These are phyloP conservation scores for Draba incana DNA, from an alignment of 345 rosid species.

Conservation along the genomic window DNA sequence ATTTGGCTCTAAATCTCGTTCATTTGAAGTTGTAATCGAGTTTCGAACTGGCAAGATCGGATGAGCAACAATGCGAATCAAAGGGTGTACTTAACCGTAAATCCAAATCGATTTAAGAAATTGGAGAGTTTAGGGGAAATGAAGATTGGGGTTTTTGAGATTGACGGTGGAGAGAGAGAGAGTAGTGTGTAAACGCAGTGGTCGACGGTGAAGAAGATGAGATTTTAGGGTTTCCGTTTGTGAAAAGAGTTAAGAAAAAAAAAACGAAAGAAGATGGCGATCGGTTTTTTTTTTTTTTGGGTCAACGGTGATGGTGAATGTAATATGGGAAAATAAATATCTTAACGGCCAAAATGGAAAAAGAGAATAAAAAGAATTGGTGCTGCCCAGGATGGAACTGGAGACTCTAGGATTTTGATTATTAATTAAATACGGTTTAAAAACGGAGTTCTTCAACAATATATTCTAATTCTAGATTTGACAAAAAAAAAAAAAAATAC, in stretches of 20 bases:
- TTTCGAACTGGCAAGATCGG: conserved; percentile 18
- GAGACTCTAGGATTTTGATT: neutral
- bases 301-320: conserved; percentile 36
- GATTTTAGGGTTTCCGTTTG: conserved; percentile 35
- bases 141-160: conserved; percentile 7
- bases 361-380: accelerated
- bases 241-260: neutral
- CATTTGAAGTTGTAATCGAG: neutral
- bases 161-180: conserved; percentile 16
- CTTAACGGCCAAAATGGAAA: neutral
- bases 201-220: conserved; percentile 24
- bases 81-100: neutral
- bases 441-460: too few species aligned
- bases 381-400: conserved; percentile 40
- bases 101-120: conserved; percentile 18
- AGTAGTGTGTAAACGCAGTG: conserved; percentile 16
- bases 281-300: neutral
- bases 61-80: neutral
- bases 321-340: neutral
- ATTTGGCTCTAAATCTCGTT: neutral
- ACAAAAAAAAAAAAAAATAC: too few species aligned
- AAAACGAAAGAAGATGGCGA: conserved; percentile 11
- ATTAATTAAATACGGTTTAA: too few species aligned
- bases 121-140: conserved; percentile 9
- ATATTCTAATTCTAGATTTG: too few species aligned